Conservation (phyloP, 2,329 filamentous ascomycete genomes). For the Aspergillus felis region DNA sequence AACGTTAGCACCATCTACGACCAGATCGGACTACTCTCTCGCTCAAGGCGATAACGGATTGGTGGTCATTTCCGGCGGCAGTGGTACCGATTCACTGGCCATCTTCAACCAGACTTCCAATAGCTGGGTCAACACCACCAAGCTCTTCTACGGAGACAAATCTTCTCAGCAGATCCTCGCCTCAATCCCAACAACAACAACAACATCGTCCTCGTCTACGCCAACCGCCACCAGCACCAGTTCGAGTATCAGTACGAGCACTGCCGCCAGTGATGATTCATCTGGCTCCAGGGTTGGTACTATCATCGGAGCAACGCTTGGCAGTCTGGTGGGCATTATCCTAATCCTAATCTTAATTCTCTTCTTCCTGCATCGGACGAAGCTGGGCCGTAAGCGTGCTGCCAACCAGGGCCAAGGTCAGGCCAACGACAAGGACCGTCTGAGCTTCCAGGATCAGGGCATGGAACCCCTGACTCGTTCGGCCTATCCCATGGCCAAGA, state of each 20-base stretch:
- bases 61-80: conserved; percentile 76
- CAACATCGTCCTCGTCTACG: conserved; percentile 19
- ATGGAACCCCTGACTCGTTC: conserved; percentile 40
- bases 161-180: conserved; percentile 36
- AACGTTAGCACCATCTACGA: conserved; percentile 63
- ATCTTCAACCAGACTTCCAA: conserved; percentile 76
- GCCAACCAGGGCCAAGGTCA: conserved; percentile 48
- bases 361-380: conserved; percentile 60
- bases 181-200: conserved; percentile 27
- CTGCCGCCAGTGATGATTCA: conserved; percentile 30
- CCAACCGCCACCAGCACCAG: conserved; percentile 26
- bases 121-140: conserved; percentile 69
- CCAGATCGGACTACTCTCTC: conserved; percentile 66
- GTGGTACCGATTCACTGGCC: conserved; percentile 60
- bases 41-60: conserved; percentile 62
- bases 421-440: conserved; percentile 54
- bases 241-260: conserved; percentile 27
- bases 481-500: conserved; percentile 44
- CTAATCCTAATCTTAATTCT: conserved; percentile 69
- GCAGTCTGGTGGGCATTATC: conserved; percentile 72
- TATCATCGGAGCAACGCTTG: conserved; percentile 77
- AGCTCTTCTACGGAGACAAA: conserved; percentile 53
- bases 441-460: conserved; percentile 44
- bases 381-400: conserved; percentile 47
- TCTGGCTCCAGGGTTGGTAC: conserved; percentile 41